Percentiles rank a stretch among this genome's conserved stretches.
Conservation (phyloP, 2,329 filamentous ascomycete genomes). For the Trichoderma asperellum region DNA sequence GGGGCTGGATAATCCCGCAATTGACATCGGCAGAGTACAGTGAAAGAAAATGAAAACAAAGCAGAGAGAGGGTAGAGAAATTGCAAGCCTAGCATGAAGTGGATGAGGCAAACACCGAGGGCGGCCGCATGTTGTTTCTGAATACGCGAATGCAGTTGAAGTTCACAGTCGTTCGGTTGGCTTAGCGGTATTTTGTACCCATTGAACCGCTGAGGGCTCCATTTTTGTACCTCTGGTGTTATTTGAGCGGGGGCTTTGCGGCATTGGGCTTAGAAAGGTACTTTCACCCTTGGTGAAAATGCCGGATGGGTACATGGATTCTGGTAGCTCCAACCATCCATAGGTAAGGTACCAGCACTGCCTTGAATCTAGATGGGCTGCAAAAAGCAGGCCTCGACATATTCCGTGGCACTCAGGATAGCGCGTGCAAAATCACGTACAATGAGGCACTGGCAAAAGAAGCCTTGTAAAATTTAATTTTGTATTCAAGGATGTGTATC, state of each 20-base stretch:
- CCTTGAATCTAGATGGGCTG: neutral
- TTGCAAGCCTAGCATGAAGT: neutral
- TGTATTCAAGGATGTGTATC: neutral
- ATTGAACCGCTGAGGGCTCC: neutral
- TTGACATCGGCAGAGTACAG: neutral
- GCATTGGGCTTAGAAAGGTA: neutral
- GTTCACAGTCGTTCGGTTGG: neutral
- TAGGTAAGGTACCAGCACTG: no score
- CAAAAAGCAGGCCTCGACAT: no score
- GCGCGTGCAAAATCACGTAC: neutral
- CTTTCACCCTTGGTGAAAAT: neutral
- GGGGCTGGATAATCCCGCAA: neutral
- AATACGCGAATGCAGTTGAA: neutral
- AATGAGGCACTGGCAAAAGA: neutral
- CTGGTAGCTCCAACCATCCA: neutral
- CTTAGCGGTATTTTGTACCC: neutral
- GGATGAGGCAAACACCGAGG: neutral
- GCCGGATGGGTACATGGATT: neutral
- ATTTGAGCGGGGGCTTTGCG: neutral
- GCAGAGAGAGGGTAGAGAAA: neutral
- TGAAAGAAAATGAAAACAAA: neutral
- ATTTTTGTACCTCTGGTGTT: neutral
- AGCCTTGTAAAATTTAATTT: neutral
- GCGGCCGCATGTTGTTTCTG: neutral
- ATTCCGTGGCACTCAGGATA: no score